Base-by-base conservation (phyloP, 768 basidiomycete genomes). In the Tylopilus plumbeoviolaceoides region DNA sequence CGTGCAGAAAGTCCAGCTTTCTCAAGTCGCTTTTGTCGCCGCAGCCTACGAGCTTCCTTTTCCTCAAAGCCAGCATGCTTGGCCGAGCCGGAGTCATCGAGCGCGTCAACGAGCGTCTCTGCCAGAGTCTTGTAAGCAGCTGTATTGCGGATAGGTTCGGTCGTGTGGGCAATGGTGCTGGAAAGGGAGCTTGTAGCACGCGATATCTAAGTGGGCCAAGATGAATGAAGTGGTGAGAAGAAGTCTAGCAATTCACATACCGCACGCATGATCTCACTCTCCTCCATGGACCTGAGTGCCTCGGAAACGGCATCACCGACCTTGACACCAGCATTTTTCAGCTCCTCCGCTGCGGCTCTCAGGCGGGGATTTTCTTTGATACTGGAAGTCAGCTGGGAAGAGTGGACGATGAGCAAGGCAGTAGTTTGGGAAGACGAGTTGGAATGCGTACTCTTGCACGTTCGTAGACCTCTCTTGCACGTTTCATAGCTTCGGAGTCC, bases 11-110 rank as follows among this genome's bases (percentile, higher is more conserved):
- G 83, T 6, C 95, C 97, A 5, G 91, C 89, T 70, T 95, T 95
- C 50, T 78, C 84, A 17, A 97, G 77, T 33, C 97, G 82, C 44
- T 77, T 74, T 68, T 94, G 87, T 51, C 97, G 73, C 54, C 93
- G 79, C 53, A 81, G 71, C 62, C 97, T 76, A 46, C 97, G 82
- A 18, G 84, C 88, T 65, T 98, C 97, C 66, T 89, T 92, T 67
- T 97, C 95, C 68, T 95, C 92, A 58, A 94, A 98, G 0, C 97
- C 97, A 45, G 91, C 95, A 70, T 95, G 91, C 60, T 93, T 92
- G 4, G 92, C 89, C 58, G 86, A 91, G 5, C 89, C 90, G 51
- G 89, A 91, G 69, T 98, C 95, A 56, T 98, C 94, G 38, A 99
- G 77, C 3, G 94, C 91, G 57, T 99, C 97, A 5, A 93, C 74